Conservation (phyloP, 352 stramenopile genomes). For the Globisporangium nodosum region DNA sequence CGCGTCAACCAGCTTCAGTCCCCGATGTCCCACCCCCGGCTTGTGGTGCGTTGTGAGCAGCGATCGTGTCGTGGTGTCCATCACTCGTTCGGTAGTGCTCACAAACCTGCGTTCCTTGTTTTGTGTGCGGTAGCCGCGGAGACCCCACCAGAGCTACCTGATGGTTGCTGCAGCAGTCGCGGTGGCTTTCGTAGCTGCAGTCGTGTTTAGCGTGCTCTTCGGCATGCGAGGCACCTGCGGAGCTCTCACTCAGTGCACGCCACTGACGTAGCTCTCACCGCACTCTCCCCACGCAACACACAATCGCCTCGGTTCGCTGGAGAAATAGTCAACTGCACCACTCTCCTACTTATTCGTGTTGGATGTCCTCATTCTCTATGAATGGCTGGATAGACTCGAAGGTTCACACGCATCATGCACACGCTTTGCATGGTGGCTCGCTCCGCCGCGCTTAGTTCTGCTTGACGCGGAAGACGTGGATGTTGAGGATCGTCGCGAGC, state of each 20-base stretch:
- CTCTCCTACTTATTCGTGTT: background rate
- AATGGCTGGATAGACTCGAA: background rate
- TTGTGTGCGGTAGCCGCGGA: conserved; percentile 19
- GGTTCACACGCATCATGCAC: background rate
- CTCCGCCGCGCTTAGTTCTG: conserved; percentile 27
- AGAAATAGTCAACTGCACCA: background rate
- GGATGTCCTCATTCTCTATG: background rate
- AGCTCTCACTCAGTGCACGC: conserved; percentile 7
- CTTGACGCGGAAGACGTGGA: conserved; percentile 83
- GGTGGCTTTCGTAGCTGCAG: background rate
- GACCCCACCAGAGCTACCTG: conserved; percentile 19
- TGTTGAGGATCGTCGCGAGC: conserved; percentile 66
- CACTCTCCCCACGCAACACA: background rate
- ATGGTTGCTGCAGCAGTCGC: conserved; percentile 9
- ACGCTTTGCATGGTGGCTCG: background rate
- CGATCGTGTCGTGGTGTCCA: background rate
- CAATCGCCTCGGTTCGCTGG: background rate
- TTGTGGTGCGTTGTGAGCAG: conserved; percentile 5
- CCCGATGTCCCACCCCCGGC: conserved; percentile 27
- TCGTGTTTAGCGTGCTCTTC: background rate
- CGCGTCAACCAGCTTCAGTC: conserved; percentile 52
- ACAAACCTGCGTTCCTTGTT: background rate
- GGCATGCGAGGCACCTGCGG: conserved; percentile 5
- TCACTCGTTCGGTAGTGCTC: background rate
- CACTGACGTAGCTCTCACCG: conserved; percentile 8